phyloP scores from a whole-genome alignment of 768 basidiomycete genomes.

The Collybiopsis luxurians region DNA sequence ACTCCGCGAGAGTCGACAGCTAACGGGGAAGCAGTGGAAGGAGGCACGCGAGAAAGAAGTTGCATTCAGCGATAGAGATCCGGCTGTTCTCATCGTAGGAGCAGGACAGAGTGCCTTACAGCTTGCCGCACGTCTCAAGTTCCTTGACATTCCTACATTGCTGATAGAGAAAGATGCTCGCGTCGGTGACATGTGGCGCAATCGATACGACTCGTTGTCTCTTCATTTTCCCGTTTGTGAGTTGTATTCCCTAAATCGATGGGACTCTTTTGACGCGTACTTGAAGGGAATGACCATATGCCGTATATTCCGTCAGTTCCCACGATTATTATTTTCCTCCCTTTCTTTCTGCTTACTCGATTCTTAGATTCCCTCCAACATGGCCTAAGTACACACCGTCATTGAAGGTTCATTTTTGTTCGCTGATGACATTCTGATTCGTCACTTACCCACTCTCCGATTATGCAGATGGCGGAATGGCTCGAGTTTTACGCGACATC shows the following conservation, averaged over 20 bases:
- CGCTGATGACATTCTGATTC: background rate
- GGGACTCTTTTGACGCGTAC: background rate
- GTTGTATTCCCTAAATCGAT: slow-evolving; percentile 2
- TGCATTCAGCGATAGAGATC: slow-evolving; percentile 16
- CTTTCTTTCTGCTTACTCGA: background rate
- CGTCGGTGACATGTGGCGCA: slow-evolving; percentile 51
- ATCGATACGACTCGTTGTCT: slow-evolving; percentile 42
- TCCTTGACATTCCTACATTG: slow-evolving; percentile 51
- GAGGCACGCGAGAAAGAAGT: slow-evolving; percentile 1
- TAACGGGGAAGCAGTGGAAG: background rate
- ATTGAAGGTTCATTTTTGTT: slow-evolving; percentile 26
- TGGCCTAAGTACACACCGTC: slow-evolving; percentile 42
- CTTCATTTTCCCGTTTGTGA: slow-evolving; percentile 35
- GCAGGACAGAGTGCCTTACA: slow-evolving; percentile 68
- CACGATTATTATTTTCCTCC: background rate
- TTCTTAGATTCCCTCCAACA: slow-evolving; percentile 33
- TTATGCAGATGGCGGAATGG: slow-evolving; percentile 50
- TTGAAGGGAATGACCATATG: slow-evolving; percentile 36
- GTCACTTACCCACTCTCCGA: background rate
- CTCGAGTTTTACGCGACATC: slow-evolving; percentile 43
- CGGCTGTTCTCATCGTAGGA: slow-evolving; percentile 43
- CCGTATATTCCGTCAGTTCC: slow-evolving; percentile 32
- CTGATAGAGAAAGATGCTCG: slow-evolving; percentile 55
- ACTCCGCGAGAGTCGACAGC: background rate
- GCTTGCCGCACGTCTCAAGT: slow-evolving; percentile 61